These are phyloP conservation scores for Saccharomycopsis sp. DNA, from an alignment of 805 yeast species.

Conservation along the genomic window DNA sequence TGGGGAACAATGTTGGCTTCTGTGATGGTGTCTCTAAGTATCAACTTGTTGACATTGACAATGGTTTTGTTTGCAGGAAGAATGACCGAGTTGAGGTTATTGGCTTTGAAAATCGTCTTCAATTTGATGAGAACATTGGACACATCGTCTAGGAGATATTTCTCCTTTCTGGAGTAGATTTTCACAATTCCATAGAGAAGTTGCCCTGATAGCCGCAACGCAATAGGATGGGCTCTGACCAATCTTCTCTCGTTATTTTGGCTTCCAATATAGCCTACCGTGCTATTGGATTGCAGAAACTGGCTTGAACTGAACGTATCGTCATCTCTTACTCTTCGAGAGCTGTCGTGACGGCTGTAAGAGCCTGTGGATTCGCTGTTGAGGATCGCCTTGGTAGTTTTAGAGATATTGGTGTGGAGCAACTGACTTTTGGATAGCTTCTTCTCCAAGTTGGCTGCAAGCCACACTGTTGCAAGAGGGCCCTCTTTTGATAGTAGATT, in stretches of 20 bases:
- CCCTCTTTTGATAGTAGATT: constrained; percentile 60
- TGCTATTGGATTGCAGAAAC: background rate
- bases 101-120: constrained; percentile 54
- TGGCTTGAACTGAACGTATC: background rate
- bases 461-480: constrained; percentile 86
- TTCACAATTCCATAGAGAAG: constrained; percentile 79
- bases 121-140: constrained; percentile 65
- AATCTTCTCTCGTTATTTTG: constrained; percentile 17
- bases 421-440: constrained; percentile 67
- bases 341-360: constrained; percentile 10
- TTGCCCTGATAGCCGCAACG: constrained; percentile 80
- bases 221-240: constrained; percentile 46
- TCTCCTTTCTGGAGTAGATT: constrained; percentile 80
- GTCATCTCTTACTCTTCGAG: constrained; percentile 15
- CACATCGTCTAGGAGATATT: constrained; percentile 76
- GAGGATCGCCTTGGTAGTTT: constrained; percentile 61
- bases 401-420: constrained; percentile 61
- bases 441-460: constrained; percentile 83
- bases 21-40: constrained; percentile 72
- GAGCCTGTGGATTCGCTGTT: constrained; percentile 22
- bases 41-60: constrained; percentile 50
- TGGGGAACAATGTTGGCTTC: constrained; percentile 43
- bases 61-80: constrained; percentile 56
- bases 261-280: background rate
- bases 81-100: constrained; percentile 40